Conservation (phyloP, 306 rosid species). For the Dalbergia cultrata region DNA sequence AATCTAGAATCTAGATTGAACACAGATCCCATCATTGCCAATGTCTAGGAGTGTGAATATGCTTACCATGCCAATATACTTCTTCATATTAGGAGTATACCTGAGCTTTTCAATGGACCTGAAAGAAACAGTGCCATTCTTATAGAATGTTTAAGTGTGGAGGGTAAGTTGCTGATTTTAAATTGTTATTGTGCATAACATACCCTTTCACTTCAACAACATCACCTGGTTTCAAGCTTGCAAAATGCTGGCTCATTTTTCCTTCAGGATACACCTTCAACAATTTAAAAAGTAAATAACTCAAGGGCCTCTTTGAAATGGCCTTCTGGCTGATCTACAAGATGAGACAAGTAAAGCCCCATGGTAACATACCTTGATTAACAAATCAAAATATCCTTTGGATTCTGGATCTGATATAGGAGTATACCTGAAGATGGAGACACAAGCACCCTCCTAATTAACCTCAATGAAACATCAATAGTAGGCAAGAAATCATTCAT, state of each 20-base stretch:
- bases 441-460: conserved; percentile 34
- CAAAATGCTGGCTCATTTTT: conserved; percentile 98
- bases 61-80: conserved; percentile 96
- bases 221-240: conserved; percentile 97
- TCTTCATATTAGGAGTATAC: conserved; percentile 95
- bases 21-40: conserved; percentile 32
- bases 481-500: conserved; percentile 21
- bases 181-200: conserved; percentile 31
- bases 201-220: conserved; percentile 99
- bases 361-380: conserved; percentile 77
- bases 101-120: conserved; percentile 94
- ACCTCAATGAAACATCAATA: conserved; percentile 26
- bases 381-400: conserved; percentile 91
- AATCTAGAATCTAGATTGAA: neutral
- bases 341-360: conserved; percentile 27
- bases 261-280: conserved; percentile 94
- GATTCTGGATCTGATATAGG: conserved; percentile 96
- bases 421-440: conserved; percentile 76
- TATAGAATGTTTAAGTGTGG: conserved; percentile 41
- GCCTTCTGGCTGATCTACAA: conserved; percentile 9
- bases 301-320: conserved; percentile 13
- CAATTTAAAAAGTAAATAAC: conserved; percentile 41
- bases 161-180: conserved; percentile 34
- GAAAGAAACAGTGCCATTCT: conserved; percentile 49
- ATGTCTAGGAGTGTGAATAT: conserved; percentile 13